A percentile compares a stretch with the other conserved stretches of the same genome.
phyloP scores from a whole-genome alignment of 176 grass and related monocot genomes.

The Sorghum bicolor region DNA sequence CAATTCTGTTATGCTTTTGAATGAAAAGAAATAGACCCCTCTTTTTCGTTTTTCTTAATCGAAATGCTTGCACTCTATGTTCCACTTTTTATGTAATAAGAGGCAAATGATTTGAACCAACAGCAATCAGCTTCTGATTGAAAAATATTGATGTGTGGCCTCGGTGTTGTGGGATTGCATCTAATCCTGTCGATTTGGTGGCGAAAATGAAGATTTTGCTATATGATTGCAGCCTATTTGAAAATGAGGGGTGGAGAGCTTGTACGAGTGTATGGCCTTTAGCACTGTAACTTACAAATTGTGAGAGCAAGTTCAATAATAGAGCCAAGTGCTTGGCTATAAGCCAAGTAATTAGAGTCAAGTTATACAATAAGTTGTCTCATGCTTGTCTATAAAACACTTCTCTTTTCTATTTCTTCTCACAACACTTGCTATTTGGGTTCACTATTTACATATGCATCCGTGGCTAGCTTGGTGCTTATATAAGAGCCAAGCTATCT shows the following conservation, averaged over 20 bases:
- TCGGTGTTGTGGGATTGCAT: neutral
- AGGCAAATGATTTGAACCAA: slow-evolving; percentile 21
- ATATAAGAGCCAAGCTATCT: too few species aligned
- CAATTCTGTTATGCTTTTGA: neutral
- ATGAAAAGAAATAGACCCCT: neutral
- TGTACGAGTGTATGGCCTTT: neutral
- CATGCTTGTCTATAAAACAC: too few species aligned
- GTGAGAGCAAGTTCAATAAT: too few species aligned
- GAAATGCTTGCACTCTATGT: neutral
- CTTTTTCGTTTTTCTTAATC: neutral
- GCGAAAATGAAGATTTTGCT: neutral
- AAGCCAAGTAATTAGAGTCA: too few species aligned
- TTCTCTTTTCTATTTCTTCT: too few species aligned
- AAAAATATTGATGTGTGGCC: neutral
- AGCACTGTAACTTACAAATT: neutral
- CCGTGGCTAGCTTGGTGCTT: too few species aligned
- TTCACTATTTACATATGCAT: too few species aligned
- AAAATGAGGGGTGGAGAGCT: neutral
- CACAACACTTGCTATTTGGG: too few species aligned
- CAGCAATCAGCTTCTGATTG: neutral
- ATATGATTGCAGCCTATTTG: neutral
- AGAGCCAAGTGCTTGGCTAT: too few species aligned
- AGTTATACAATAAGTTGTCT: too few species aligned
- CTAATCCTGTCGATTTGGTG: neutral
- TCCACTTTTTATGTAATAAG: slow-evolving; percentile 38